Evolutionary conservation across 352 stramenopile genomes (phyloP).

Genomic region (Blastocystis sp.): DNA sequence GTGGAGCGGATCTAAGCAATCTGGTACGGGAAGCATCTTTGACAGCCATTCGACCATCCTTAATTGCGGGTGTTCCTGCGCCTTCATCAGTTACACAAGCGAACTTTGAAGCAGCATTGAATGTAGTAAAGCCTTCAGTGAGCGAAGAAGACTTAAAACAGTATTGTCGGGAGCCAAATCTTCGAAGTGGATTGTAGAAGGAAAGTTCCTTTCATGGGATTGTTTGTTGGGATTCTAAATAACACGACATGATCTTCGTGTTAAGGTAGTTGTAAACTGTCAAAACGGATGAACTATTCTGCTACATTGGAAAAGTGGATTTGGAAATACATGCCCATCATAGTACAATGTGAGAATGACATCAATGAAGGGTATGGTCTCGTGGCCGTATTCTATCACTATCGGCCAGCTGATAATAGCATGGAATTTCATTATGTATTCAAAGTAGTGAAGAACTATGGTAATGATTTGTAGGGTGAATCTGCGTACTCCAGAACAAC

Average conservation of each 20-base stretch:
- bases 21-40: slow-evolving; percentile 91
- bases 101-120: slow-evolving; percentile 65
- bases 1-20: slow-evolving; percentile 88
- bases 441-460: neutral
- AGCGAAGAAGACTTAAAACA: slow-evolving; percentile 39
- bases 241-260: no score
- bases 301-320: neutral
- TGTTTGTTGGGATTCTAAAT: slow-evolving; percentile 6
- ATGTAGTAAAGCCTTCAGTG: slow-evolving; percentile 64
- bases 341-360: slow-evolving; percentile 29
- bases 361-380: slow-evolving; percentile 33
- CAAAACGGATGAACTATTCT: slow-evolving; percentile 38
- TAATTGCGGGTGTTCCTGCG: slow-evolving; percentile 18
- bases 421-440: slow-evolving; percentile 59
- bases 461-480: slow-evolving; percentile 1
- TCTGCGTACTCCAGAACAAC: slow-evolving; percentile 16
- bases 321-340: neutral
- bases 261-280: no score
- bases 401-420: neutral
- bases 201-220: neutral
- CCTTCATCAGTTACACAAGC: slow-evolving; percentile 50
- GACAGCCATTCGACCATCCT: slow-evolving; percentile 74
- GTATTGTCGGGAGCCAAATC: slow-evolving; percentile 52
- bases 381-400: slow-evolving; percentile 44
- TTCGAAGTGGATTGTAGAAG: slow-evolving; percentile 1